phyloP scores from a whole-genome alignment of 352 stramenopile species.

The Paralagenidium karlingii region DNA sequence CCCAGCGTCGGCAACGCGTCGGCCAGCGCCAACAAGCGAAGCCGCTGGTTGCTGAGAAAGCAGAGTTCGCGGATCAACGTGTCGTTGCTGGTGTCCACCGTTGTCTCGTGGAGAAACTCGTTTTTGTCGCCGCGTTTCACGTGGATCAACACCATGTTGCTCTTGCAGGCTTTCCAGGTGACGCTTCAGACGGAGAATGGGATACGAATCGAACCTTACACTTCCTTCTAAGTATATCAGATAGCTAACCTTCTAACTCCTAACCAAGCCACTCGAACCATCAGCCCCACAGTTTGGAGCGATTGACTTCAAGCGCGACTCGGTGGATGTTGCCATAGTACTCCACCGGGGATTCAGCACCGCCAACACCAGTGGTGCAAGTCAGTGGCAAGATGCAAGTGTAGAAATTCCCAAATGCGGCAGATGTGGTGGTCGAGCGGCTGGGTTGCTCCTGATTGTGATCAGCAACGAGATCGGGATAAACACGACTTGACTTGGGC shows the following conservation, averaged over 20 bases:
- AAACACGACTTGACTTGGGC: not conserved
- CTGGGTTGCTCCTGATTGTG: conserved; percentile 1
- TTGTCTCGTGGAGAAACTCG: conserved; percentile 87
- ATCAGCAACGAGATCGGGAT: conserved; percentile 3
- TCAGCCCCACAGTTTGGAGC: conserved; percentile 29
- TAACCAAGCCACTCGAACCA: no score
- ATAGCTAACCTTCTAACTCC: no score
- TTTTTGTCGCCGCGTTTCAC: conserved; percentile 82
- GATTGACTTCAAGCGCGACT: conserved; percentile 22
- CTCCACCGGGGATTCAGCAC: not conserved
- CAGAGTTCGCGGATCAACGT: conserved; percentile 75
- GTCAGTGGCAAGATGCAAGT: conserved; percentile 1
- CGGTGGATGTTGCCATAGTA: conserved; percentile 9
- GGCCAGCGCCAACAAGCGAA: conserved; percentile 55
- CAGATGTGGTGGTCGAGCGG: not conserved
- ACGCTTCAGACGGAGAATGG: no score
- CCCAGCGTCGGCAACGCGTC: conserved; percentile 69
- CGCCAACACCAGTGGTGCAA: not conserved
- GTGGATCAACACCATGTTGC: conserved; percentile 83
- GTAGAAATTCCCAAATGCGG: not conserved
- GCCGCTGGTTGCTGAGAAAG: conserved; percentile 65
- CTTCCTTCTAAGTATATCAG: no score
- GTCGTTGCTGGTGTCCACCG: conserved; percentile 62
- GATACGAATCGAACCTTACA: no score
- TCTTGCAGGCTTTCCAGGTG: no score